These are phyloP conservation scores for Colletotrichum plurivorum DNA, from an alignment of 2,329 filamentous ascomycete genomes.

Conservation along the genomic window DNA sequence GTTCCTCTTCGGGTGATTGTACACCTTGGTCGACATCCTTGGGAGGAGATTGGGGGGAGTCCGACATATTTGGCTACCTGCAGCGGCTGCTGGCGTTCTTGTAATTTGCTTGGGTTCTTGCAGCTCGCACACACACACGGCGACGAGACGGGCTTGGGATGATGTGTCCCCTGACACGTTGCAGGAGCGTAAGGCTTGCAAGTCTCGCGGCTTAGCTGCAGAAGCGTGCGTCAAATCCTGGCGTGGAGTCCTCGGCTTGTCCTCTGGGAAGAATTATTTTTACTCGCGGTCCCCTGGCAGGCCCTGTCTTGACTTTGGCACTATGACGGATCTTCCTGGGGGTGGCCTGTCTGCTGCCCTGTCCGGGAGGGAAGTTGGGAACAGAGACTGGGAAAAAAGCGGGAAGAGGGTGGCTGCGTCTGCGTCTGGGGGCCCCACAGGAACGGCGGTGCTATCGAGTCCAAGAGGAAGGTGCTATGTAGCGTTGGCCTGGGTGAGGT, in stretches of 20 bases:
- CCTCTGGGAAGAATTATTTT: constrained; percentile 45
- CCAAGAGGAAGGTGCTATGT: constrained; percentile 23
- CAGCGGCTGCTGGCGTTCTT: constrained; percentile 75
- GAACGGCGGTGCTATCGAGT: constrained; percentile 43
- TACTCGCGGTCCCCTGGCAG: constrained; percentile 52
- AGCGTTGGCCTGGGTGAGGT: constrained; percentile 31
- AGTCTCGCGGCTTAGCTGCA: constrained; percentile 68
- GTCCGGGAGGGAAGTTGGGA: constrained; percentile 43
- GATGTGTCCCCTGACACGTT: constrained; percentile 76
- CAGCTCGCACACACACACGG: constrained; percentile 69
- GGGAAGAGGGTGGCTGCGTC: constrained; percentile 51
- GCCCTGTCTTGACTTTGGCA: constrained; percentile 54
- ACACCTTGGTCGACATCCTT: constrained; percentile 95
- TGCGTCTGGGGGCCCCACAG: constrained; percentile 54
- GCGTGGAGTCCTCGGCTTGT: constrained; percentile 29
- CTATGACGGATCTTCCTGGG: constrained; percentile 56
- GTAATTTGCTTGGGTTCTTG: constrained; percentile 68
- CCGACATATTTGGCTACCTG: constrained; percentile 92
- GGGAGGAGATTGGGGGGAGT: constrained; percentile 85
- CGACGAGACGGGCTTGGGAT: constrained; percentile 60
- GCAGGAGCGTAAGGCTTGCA: constrained; percentile 69
- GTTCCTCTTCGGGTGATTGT: constrained; percentile 94
- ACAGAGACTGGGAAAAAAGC: constrained; percentile 46
- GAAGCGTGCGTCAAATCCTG: constrained; percentile 68
- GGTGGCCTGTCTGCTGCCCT: constrained; percentile 45